phyloP scores from a whole-genome alignment of 441 rosid genomes.

The Omphalea diandra region DNA sequence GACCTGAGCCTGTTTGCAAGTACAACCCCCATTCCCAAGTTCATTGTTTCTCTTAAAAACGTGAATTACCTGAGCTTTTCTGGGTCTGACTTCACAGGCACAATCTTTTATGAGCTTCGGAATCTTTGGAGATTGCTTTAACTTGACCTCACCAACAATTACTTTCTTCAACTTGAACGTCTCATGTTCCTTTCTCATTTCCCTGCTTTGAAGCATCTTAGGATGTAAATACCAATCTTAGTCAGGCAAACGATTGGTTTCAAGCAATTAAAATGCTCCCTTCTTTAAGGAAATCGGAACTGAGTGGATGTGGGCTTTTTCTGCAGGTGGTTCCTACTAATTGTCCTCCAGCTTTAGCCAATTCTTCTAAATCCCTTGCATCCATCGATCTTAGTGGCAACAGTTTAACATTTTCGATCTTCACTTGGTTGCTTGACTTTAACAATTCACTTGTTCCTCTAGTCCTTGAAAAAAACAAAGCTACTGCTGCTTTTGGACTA shows the following conservation, averaged over 20 bases:
- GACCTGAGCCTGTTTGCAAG: not conserved
- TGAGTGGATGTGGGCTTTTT: not conserved
- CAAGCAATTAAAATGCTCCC: not conserved
- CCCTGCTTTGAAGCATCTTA: not conserved
- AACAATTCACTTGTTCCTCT: no score
- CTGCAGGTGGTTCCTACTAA: no score
- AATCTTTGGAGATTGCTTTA: constrained; percentile 9
- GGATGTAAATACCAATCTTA: not conserved
- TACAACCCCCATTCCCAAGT: not conserved
- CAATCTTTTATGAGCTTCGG: not conserved
- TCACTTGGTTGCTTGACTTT: no score
- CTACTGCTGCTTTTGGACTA: no score
- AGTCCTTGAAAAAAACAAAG: no score
- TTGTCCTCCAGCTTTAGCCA: not conserved
- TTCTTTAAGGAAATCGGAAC: not conserved
- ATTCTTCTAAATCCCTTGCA: not conserved
- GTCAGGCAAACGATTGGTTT: constrained; percentile 5
- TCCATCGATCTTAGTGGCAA: no score
- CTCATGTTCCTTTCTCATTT: not conserved
- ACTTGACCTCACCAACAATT: constrained; percentile 11
- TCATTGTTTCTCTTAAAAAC: constrained; percentile 6
- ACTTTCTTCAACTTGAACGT: not conserved
- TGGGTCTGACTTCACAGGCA: not conserved
- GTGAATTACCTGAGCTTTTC: constrained; percentile 9
- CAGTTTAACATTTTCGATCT: no score